A percentile compares a stretch with the other conserved stretches of the same genome.
Evolutionary conservation across 2,329 filamentous ascomycete genomes (phyloP).

Genomic region (Calonectria pteridis): DNA sequence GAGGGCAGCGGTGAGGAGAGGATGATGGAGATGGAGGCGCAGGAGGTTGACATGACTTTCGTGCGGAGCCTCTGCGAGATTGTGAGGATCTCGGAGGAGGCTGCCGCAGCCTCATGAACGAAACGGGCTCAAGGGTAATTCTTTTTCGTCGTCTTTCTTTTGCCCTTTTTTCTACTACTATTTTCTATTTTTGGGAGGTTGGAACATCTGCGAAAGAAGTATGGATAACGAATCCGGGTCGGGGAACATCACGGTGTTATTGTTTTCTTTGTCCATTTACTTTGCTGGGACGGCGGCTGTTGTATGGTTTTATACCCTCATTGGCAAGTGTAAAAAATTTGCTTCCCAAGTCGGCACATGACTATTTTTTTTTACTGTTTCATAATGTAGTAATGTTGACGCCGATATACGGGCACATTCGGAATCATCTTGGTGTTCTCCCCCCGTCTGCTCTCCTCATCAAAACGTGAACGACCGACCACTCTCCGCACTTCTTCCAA

Average conservation of each 20-base stretch:
- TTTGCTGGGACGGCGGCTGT: constrained; percentile 23
- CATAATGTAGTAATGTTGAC: constrained; percentile 35
- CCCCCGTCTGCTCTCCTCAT: background rate
- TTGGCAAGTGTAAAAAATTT: constrained; percentile 27
- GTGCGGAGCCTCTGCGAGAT: constrained; percentile 58
- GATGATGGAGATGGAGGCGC: constrained; percentile 46
- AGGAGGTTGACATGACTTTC: constrained; percentile 53
- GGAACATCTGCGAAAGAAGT: background rate
- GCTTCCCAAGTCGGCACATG: constrained; percentile 15
- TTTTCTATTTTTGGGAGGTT: constrained; percentile 4
- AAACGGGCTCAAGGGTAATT: background rate
- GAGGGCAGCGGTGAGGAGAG: constrained; percentile 45
- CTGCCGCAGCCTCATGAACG: constrained; percentile 7
- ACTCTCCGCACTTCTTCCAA: background rate
- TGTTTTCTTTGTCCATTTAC: constrained; percentile 12
- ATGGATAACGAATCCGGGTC: constrained; percentile 7
- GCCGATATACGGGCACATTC: constrained; percentile 21
- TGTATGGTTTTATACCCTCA: constrained; percentile 41
- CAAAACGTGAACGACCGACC: background rate
- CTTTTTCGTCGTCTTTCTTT: background rate
- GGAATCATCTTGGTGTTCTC: background rate
- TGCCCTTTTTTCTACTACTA: background rate
- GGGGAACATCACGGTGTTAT: constrained; percentile 16
- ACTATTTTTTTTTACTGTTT: constrained; percentile 16
- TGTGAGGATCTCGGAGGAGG: constrained; percentile 54